These are phyloP conservation scores for Kernera saxatilis DNA, from an alignment of 345 rosid species.

Conservation along the genomic window DNA sequence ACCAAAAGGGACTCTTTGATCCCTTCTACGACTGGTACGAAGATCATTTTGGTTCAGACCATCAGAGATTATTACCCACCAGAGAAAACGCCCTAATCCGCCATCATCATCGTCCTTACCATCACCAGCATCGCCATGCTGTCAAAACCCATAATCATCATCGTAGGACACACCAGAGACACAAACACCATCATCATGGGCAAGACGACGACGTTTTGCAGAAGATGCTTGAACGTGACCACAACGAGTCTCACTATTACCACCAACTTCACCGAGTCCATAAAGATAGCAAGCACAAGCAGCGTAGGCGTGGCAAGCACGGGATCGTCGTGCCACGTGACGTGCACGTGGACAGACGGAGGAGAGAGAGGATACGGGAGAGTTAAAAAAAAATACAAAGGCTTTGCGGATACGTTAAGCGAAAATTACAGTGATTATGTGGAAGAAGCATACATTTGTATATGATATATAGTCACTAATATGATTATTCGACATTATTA, in stretches of 20 bases:
- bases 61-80: not conserved
- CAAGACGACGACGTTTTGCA: constrained; percentile 31
- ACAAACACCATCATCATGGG: constrained; percentile 38
- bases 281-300: constrained; percentile 43
- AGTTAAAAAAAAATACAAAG: not conserved
- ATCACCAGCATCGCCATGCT: constrained; percentile 5
- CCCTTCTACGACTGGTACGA: constrained; percentile 85
- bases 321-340: constrained; percentile 14
- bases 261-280: constrained; percentile 49
- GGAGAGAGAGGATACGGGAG: constrained; percentile 1
- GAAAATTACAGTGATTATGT: not conserved
- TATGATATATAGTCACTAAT: not conserved
- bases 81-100: constrained; percentile 11
- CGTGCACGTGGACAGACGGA: constrained; percentile 17
- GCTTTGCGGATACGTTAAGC: not conserved
- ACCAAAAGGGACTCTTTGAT: constrained; percentile 83
- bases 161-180: constrained; percentile 28
- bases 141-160: constrained; percentile 18
- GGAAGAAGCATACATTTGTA: not conserved
- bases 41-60: constrained; percentile 39
- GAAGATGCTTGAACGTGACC: constrained; percentile 41
- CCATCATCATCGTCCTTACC: constrained; percentile 19
- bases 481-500: not conserved
- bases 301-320: constrained; percentile 23
- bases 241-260: constrained; percentile 39